Conservation (phyloP, 2,329 filamentous ascomycete species). For the Colletotrichum tofieldiae region DNA sequence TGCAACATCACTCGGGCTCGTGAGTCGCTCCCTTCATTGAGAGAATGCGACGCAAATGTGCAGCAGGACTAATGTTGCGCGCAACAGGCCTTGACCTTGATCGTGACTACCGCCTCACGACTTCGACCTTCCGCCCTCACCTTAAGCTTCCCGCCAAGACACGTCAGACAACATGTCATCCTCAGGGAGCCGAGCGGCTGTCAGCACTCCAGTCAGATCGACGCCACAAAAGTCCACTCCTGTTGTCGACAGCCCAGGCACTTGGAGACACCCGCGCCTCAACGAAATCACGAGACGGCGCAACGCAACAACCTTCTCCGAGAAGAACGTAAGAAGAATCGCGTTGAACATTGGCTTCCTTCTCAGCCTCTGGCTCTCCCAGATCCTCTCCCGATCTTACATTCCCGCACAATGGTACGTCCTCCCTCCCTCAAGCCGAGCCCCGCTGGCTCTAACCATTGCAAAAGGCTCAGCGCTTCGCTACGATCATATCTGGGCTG, state of each 20-base stretch:
- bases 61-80: constrained; percentile 15
- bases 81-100: constrained; percentile 40
- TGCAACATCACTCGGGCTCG: constrained; percentile 12
- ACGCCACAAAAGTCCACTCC: constrained; percentile 54
- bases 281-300: constrained; percentile 89
- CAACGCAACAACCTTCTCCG: constrained; percentile 83
- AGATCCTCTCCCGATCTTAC: constrained; percentile 54
- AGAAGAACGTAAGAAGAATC: constrained; percentile 81
- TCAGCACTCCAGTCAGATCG: constrained; percentile 59
- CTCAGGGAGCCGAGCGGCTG: constrained; percentile 37
- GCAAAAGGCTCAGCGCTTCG: constrained; percentile 30
- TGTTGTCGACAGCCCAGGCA: constrained; percentile 75
- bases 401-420: constrained; percentile 59
- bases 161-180: constrained; percentile 51
- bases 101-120: constrained; percentile 24
- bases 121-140: constrained; percentile 4
- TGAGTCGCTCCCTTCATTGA: constrained; percentile 5
- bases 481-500: constrained; percentile 56
- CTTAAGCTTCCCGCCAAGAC: background rate
- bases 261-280: constrained; percentile 91
- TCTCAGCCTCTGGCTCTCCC: constrained; percentile 55
- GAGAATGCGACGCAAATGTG: background rate
- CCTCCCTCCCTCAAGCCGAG: constrained; percentile 15
- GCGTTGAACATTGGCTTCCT: constrained; percentile 75
- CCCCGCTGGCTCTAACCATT: background rate